Percentiles rank a stretch among this genome's conserved stretches.
phyloP scores from a whole-genome alignment of 1,284 basidiomycete genomes.

The Pseudozyma sp. region DNA sequence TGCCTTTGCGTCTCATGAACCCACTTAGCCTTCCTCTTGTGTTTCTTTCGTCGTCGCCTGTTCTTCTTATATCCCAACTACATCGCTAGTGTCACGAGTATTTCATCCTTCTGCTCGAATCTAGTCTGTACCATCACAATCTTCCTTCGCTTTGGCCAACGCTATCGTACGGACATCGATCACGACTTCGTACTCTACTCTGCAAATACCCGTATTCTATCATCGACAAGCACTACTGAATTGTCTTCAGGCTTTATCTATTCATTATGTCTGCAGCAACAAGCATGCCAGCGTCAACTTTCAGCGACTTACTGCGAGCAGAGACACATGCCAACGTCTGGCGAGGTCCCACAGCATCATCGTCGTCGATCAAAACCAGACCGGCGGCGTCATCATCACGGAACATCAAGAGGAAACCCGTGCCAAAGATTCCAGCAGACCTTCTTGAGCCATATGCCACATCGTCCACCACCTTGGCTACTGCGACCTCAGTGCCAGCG shows the following conservation, averaged over 20 bases:
- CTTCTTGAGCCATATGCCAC: constrained; percentile 7
- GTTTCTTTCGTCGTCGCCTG: no score
- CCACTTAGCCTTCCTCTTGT: no score
- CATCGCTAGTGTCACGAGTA: no score
- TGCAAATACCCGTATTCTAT: no score
- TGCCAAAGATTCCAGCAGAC: constrained; percentile 19
- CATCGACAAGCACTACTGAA: not conserved
- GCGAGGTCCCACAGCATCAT: constrained; percentile 13
- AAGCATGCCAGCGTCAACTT: constrained; percentile 1
- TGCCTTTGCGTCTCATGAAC: no score
- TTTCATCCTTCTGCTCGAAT: no score
- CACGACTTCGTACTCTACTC: no score
- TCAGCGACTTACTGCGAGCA: constrained; percentile 1
- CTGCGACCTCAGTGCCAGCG: not conserved
- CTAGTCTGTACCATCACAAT: no score
- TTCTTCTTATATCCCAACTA: no score
- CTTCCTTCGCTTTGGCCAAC: no score
- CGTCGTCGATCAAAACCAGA: constrained; percentile 3
- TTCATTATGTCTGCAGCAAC: constrained; percentile 10
- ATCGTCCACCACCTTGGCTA: not conserved
- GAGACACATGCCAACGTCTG: constrained; percentile 25
- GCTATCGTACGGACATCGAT: no score
- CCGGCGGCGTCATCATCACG: constrained; percentile 10
- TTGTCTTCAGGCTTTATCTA: not conserved
- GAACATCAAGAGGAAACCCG: constrained; percentile 25